A percentile compares a stretch with the other conserved stretches of the same genome.
Evolutionary conservation across 495 filamentous ascomycete species (phyloP).

Genomic region (Pyrenula aspistea): DNA sequence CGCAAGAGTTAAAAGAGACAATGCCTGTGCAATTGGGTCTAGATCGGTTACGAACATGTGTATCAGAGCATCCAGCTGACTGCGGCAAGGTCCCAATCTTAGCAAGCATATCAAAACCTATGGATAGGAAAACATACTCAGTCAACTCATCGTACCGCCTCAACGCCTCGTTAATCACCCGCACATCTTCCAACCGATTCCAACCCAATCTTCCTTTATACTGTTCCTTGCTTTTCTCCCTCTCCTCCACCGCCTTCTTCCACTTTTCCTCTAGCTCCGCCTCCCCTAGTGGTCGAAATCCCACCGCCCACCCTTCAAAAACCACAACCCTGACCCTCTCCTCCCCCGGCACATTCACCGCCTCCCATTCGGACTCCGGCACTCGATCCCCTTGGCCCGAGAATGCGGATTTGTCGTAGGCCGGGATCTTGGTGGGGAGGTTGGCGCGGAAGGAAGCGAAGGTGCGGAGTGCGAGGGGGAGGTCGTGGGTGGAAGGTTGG

Average conservation of each 20-base stretch:
- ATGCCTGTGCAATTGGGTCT: not conserved
- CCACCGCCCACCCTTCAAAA: conserved; percentile 89
- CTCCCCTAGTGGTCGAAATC: conserved; percentile 57
- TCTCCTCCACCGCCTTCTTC: conserved; percentile 35
- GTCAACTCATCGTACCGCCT: conserved; percentile 61
- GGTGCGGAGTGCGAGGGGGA: conserved; percentile 47
- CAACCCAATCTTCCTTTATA: conserved; percentile 38
- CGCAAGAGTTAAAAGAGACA: not conserved
- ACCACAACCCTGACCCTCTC: conserved; percentile 53
- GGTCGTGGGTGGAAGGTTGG: conserved; percentile 78
- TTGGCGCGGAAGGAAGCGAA: conserved; percentile 47
- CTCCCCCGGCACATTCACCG: conserved; percentile 43
- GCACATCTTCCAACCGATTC: conserved; percentile 54
- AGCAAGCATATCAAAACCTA: not conserved
- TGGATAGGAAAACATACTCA: conserved; percentile 26
- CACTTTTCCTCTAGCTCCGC: conserved; percentile 43
- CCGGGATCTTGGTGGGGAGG: conserved; percentile 49
- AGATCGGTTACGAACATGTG: conserved; percentile 49
- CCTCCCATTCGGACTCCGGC: conserved; percentile 44
- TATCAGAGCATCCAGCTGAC: conserved; percentile 65
- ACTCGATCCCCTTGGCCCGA: conserved; percentile 68
- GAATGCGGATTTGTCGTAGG: conserved; percentile 76
- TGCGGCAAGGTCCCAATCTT: conserved; percentile 9
- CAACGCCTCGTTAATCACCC: conserved; percentile 61
- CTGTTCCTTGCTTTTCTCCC: conserved; percentile 18